A percentile compares a stretch with the other conserved stretches of the same genome.
Evolutionary conservation across 1,284 basidiomycete genomes (phyloP).

Genomic region (Ceratobasidium sp.): DNA sequence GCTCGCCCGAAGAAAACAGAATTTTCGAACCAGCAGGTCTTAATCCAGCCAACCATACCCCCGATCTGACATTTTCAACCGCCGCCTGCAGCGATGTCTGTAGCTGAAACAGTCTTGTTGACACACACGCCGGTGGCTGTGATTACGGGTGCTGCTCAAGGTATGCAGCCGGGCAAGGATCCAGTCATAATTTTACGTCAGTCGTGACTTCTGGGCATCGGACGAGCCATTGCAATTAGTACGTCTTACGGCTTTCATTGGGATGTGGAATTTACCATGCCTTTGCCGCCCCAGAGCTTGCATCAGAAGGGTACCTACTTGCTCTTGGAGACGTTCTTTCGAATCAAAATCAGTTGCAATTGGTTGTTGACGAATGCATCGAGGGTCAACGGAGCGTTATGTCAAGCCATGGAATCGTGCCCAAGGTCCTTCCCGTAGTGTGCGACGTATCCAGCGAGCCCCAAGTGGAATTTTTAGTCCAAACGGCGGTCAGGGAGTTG

Average conservation of each 20-base stretch:
- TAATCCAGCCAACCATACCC: neutral
- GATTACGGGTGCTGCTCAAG: slow-evolving; percentile 41
- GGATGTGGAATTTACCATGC: neutral
- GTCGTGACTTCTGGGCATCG: neutral
- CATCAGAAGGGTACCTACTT: slow-evolving; percentile 34
- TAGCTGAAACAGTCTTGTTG: neutral
- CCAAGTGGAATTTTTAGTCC: slow-evolving; percentile 18
- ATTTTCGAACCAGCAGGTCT: neutral
- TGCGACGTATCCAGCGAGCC: slow-evolving; percentile 34
- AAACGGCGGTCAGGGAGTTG: slow-evolving; percentile 1
- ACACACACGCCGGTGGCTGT: slow-evolving; percentile 12
- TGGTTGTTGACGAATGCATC: slow-evolving; percentile 20
- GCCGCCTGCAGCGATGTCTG: neutral
- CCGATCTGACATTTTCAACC: neutral
- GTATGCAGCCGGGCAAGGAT: neutral
- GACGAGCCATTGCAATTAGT: slow-evolving; percentile 31
- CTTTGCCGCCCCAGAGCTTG: neutral
- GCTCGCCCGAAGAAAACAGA: neutral
- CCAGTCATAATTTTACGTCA: neutral
- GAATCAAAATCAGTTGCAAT: slow-evolving; percentile 16
- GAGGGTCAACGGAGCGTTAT: neutral
- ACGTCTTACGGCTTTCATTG: neutral
- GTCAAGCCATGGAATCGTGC: neutral
- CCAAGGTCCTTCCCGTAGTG: slow-evolving; percentile 5
- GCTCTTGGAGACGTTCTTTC: slow-evolving; percentile 31